Percentiles rank a stretch among this genome's conserved stretches.
Evolutionary conservation across 2,329 filamentous ascomycete species (phyloP).

Genomic region (Trichoderma citrinoviride): DNA sequence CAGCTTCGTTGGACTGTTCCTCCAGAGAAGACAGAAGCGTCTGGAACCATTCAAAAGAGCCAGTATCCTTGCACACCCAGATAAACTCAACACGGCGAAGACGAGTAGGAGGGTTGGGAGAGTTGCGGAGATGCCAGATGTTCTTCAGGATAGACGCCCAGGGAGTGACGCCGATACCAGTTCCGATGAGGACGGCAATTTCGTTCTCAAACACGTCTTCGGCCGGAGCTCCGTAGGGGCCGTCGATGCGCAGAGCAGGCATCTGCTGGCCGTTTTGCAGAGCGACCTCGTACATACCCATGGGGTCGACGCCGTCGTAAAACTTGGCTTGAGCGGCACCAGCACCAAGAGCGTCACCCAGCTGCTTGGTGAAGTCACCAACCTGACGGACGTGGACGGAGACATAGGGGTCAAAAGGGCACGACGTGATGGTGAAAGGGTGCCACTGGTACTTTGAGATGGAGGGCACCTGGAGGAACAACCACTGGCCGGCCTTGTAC

Average conservation of each 20-base stretch:
- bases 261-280: slow-evolving; percentile 90
- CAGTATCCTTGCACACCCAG: slow-evolving; percentile 96
- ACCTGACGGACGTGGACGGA: slow-evolving; percentile 95
- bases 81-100: slow-evolving; percentile 97
- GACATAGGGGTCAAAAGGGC: slow-evolving; percentile 91
- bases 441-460: slow-evolving; percentile 94
- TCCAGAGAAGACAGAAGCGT: slow-evolving; percentile 88
- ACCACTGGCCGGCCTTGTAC: slow-evolving; percentile 98
- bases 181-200: slow-evolving; percentile 81
- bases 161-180: slow-evolving; percentile 82
- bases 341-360: slow-evolving; percentile 94
- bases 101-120: slow-evolving; percentile 83
- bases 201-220: slow-evolving; percentile 97
- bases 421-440: slow-evolving; percentile 98
- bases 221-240: slow-evolving; percentile 92
- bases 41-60: slow-evolving; percentile 98
- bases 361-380: slow-evolving; percentile 88
- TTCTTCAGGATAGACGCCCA: slow-evolving; percentile 92
- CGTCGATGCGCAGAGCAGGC: slow-evolving; percentile 86
- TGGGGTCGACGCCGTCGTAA: slow-evolving; percentile 85
- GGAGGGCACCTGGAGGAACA: slow-evolving; percentile 90
- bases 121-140: slow-evolving; percentile 93
- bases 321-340: slow-evolving; percentile 83
- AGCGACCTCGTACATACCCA: slow-evolving; percentile 97
- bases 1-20: slow-evolving; percentile 71